Evolutionary conservation across 176 grass and related monocot species (phyloP), one percentile per base, ranked within the genome.

Genomic region (Paspalum vaginatum): DNA sequence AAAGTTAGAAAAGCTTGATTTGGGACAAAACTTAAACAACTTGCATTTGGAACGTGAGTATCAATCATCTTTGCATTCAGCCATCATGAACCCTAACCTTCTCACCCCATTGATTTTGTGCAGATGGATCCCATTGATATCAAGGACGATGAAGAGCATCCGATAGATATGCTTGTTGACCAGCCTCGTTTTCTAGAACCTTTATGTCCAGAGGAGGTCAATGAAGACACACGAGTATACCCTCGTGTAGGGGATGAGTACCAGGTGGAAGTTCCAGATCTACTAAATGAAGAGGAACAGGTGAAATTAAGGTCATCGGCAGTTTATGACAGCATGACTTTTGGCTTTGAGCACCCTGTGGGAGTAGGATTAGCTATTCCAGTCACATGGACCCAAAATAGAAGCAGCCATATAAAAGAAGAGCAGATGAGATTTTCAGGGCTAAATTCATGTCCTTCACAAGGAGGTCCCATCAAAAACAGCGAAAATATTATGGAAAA

Each of bases 201-300:
- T 58, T 15, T 85, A 63, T 85, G 68, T 76, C 72, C 71, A 68
- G 85, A 93, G 77, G 92, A 90, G 58, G 83, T 82, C 81, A 86
- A 75, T 79, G 90, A 88, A 68, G 88, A 95, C 83, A 79, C 92
- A 74, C 83, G 74, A 71, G 66, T 91, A 22, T 78, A 70, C 70
- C 84, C 90, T 71, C 92, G 90, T 77, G 81, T 91, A 48, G 96
- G 96, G 65, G 74, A 93, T 67, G 88, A 95, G 87, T 95, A 89
- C 82, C 96, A 99, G 79, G 90, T 81, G 61, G 84, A 79, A 69
- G 65, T 99, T 87, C 96, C 92, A 43, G 70, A 54, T 60, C 44
- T 85, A 46, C 20, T 68, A 79, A 84, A 67, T 59, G 65, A 92
- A 65, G 85, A 78, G 45, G 76, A 90, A 81, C 61, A 0, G 9